phyloP scores from a whole-genome alignment of 2,329 filamentous ascomycete genomes.

The Tolypocladium amazonense region DNA sequence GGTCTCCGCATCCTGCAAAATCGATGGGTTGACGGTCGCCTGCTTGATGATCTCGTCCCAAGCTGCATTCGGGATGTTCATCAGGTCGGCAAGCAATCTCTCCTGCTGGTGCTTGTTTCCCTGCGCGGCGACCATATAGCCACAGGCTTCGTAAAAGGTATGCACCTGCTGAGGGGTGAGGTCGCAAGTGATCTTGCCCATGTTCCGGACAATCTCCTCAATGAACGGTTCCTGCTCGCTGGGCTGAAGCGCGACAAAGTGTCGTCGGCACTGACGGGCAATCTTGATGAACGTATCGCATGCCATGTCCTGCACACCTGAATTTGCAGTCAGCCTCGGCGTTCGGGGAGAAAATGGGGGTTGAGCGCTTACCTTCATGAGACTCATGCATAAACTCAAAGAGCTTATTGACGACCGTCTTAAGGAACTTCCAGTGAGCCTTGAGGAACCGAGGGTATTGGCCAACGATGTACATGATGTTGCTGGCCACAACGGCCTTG shows the following conservation, averaged over 20 bases:
- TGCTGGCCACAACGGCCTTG: slow-evolving; percentile 96
- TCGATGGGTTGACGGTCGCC: slow-evolving; percentile 74
- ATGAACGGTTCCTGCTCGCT: slow-evolving; percentile 95
- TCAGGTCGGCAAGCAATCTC: slow-evolving; percentile 78
- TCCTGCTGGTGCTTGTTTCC: slow-evolving; percentile 93
- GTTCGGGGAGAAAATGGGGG: background rate
- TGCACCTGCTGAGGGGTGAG: slow-evolving; percentile 94
- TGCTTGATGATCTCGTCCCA: slow-evolving; percentile 93
- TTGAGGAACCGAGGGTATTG: slow-evolving; percentile 98
- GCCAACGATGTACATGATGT: slow-evolving; percentile 99
- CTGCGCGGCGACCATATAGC: slow-evolving; percentile 97
- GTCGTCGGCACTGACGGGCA: slow-evolving; percentile 91
- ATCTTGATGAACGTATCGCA: slow-evolving; percentile 99
- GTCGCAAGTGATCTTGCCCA: slow-evolving; percentile 92
- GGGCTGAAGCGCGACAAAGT: slow-evolving; percentile 92
- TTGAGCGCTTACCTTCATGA: slow-evolving; percentile 64
- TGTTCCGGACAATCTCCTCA: slow-evolving; percentile 92
- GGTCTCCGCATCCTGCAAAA: slow-evolving; percentile 83
- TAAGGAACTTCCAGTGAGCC: slow-evolving; percentile 98
- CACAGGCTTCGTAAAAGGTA: slow-evolving; percentile 97
- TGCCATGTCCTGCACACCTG: slow-evolving; percentile 97
- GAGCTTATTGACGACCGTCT: slow-evolving; percentile 98
- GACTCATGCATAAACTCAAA: slow-evolving; percentile 99
- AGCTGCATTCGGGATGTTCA: slow-evolving; percentile 85
- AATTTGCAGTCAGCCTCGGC: slow-evolving; percentile 13